Evolutionary conservation across 2,329 filamentous ascomycete species (phyloP).

Genomic region (Cladosporium phlei): DNA sequence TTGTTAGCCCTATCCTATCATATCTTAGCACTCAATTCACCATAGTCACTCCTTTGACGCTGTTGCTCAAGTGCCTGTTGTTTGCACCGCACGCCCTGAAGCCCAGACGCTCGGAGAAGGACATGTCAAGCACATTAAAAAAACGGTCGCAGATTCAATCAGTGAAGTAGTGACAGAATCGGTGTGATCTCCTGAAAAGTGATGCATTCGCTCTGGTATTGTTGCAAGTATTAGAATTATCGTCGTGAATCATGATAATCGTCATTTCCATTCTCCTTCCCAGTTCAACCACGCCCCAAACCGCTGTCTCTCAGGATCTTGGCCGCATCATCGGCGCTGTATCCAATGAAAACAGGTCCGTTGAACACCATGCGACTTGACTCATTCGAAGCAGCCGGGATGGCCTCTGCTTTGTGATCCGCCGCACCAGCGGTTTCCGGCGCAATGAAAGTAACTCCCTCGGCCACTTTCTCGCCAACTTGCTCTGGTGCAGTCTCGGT

Average conservation of each 20-base stretch:
- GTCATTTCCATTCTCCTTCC: neutral
- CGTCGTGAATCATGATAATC: conserved; percentile 1
- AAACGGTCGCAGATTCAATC: no score
- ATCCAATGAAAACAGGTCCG: conserved; percentile 90
- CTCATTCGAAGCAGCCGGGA: conserved; percentile 5
- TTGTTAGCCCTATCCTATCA: neutral
- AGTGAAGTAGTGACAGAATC: no score
- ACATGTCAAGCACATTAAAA: no score
- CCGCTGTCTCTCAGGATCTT: conserved; percentile 58
- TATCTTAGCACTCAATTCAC: neutral
- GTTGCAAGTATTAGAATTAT: conserved; percentile 10
- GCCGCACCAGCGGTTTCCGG: neutral
- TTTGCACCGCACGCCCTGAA: no score
- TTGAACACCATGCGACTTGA: conserved; percentile 77
- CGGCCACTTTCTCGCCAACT: neutral
- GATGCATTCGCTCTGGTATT: no score
- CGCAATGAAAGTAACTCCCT: conserved; percentile 8
- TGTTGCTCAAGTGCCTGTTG: no score
- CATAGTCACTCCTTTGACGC: neutral
- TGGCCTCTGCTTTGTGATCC: neutral
- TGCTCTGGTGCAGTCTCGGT: neutral
- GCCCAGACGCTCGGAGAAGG: no score
- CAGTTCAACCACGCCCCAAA: neutral
- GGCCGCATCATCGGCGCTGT: conserved; percentile 76
- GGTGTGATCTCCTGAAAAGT: no score